These are phyloP conservation scores for Phytophthora boehmeriae DNA, from an alignment of 352 stramenopile species.

Conservation along the genomic window DNA sequence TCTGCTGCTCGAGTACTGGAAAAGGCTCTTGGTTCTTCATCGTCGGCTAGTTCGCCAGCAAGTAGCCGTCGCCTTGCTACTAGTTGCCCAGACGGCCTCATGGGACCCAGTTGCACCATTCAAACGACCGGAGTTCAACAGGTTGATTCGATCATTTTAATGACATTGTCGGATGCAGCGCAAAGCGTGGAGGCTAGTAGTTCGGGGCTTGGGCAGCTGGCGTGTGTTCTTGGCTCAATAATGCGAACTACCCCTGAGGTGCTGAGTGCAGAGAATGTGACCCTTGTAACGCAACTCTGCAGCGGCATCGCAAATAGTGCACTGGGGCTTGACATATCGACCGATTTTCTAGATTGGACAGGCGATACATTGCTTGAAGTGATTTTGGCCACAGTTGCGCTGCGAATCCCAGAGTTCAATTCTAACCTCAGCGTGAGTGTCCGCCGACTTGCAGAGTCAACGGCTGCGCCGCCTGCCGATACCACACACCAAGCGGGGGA, in stretches of 20 bases:
- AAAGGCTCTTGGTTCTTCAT: conserved; percentile 34
- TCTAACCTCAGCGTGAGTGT: conserved; percentile 1
- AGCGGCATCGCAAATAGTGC: conserved; percentile 51
- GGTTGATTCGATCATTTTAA: conserved; percentile 53
- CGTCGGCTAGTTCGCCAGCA: conserved; percentile 1
- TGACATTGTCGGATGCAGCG: conserved; percentile 34
- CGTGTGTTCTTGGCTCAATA: conserved; percentile 49
- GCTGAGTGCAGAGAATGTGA: conserved; percentile 39
- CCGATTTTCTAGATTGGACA: conserved; percentile 47
- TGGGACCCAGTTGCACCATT: conserved; percentile 52
- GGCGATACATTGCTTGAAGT: conserved; percentile 48
- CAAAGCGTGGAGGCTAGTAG: conserved; percentile 44
- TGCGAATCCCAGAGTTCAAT: conserved; percentile 11
- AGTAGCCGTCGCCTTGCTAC: conserved; percentile 16
- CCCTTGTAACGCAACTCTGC: conserved; percentile 45
- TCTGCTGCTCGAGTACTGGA: conserved; percentile 56
- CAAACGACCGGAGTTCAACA: conserved; percentile 35
- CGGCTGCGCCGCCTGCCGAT: conserved; percentile 8
- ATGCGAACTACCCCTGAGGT: conserved; percentile 41
- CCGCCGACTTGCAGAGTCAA: conserved; percentile 17
- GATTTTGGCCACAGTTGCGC: conserved; percentile 45
- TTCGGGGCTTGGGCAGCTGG: conserved; percentile 58
- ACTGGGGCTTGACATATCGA: conserved; percentile 41
- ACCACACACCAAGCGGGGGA: not conserved
- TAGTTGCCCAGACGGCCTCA: conserved; percentile 37